Percentiles rank a stretch among this genome's conserved stretches.
phyloP scores from a whole-genome alignment of 2,329 filamentous ascomycete species.

The Arthrinium puccinioides region DNA sequence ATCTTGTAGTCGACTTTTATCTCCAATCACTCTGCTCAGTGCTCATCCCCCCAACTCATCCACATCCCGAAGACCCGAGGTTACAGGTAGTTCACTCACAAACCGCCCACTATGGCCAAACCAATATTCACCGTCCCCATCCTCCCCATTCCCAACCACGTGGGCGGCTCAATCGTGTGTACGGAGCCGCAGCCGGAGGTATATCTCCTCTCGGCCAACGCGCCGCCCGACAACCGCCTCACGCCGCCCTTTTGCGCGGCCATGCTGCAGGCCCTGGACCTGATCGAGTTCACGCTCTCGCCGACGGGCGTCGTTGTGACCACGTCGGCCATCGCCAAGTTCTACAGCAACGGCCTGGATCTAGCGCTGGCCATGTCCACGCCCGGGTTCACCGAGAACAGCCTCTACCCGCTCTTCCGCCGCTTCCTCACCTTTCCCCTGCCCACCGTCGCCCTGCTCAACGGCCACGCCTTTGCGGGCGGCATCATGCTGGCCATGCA shows the following conservation, averaged over 20 bases:
- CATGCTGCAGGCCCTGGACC: constrained; percentile 64
- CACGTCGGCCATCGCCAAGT: constrained; percentile 68
- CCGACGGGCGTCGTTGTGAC: constrained; percentile 64
- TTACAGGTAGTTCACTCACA: too few species aligned
- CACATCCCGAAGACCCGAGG: too few species aligned
- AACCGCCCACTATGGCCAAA: constrained; percentile 17
- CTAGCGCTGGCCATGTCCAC: constrained; percentile 56
- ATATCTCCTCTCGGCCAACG: constrained; percentile 67
- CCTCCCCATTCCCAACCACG: constrained; percentile 32
- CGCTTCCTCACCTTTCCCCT: constrained; percentile 67
- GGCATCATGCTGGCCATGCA: constrained; percentile 77
- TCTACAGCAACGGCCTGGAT: constrained; percentile 81
- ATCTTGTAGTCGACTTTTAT: too few species aligned
- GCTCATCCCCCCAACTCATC: too few species aligned
- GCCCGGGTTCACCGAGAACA: constrained; percentile 52
- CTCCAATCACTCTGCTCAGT: too few species aligned
- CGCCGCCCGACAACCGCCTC: constrained; percentile 70
- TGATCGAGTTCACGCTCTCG: constrained; percentile 52
- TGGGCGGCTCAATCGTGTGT: constrained; percentile 53
- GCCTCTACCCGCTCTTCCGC: constrained; percentile 58
- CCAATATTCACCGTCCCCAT: constrained; percentile 56
- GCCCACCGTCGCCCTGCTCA: constrained; percentile 73
- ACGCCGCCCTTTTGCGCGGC: constrained; percentile 61
- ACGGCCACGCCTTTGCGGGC: constrained; percentile 75
- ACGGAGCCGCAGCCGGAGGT: constrained; percentile 52